A percentile compares a stretch with the other conserved stretches of the same genome.
phyloP scores from a whole-genome alignment of 345 rosid genomes.

The Murraya koenigii region DNA sequence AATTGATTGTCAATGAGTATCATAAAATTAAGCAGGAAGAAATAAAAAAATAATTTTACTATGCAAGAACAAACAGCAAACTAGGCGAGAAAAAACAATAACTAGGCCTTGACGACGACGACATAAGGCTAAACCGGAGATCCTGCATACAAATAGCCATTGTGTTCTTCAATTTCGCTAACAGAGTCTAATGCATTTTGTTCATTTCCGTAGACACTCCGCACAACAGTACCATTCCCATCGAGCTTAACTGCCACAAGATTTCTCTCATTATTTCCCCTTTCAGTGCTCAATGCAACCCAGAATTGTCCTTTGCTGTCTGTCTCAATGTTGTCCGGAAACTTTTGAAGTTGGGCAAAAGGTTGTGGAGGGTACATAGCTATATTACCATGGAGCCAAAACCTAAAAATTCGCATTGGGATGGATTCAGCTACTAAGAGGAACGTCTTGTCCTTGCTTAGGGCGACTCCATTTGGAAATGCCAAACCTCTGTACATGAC shows the following conservation, averaged over 20 bases:
- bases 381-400: conserved; percentile 1
- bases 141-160: conserved; percentile 36
- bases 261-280: conserved; percentile 25
- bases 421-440: conserved; percentile 38
- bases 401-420: conserved; percentile 20
- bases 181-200: conserved; percentile 28
- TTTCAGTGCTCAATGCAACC: conserved; percentile 48
- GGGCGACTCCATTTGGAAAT: conserved; percentile 48
- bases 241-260: conserved; percentile 35
- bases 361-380: neutral
- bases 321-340: conserved; percentile 42
- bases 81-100: too few species aligned
- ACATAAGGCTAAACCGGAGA: conserved; percentile 38
- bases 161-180: conserved; percentile 40
- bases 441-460: conserved; percentile 45
- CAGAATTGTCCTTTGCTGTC: conserved; percentile 52
- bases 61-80: too few species aligned
- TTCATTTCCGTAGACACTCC: conserved; percentile 27
- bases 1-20: too few species aligned
- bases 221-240: conserved; percentile 25
- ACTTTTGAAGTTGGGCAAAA: conserved; percentile 27
- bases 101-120: conserved; percentile 3
- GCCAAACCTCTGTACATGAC: conserved; percentile 29
- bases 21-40: too few species aligned
- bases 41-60: too few species aligned